Evolutionary conservation across 805 yeast species (phyloP).

Genomic region (Suhomyces prunicola): DNA sequence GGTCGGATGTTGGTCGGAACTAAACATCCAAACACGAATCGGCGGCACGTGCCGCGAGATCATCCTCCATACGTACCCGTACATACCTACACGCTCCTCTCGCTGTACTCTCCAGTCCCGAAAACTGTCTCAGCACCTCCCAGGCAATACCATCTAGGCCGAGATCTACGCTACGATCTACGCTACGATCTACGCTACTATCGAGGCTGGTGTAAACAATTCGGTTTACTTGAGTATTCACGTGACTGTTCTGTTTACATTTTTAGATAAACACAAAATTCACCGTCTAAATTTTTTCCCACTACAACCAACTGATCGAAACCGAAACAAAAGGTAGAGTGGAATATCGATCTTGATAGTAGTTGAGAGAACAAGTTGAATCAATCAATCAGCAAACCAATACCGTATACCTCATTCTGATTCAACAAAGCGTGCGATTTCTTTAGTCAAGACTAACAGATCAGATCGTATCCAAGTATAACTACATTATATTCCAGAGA

Average conservation of each 20-base stretch:
- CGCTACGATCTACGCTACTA: too few species aligned
- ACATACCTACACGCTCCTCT: not conserved
- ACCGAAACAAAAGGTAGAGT: not conserved
- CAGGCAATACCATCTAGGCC: too few species aligned
- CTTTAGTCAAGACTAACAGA: not conserved
- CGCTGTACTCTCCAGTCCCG: too few species aligned
- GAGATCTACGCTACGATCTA: too few species aligned
- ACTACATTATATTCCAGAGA: not conserved
- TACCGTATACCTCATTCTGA: too few species aligned
- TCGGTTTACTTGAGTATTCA: too few species aligned
- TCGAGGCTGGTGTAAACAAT: too few species aligned
- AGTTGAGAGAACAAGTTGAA: not conserved
- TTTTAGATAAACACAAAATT: constrained; percentile 5
- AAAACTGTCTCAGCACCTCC: too few species aligned
- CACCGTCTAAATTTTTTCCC: constrained; percentile 5
- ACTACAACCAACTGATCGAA: not conserved
- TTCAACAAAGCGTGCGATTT: too few species aligned
- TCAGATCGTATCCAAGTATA: not conserved
- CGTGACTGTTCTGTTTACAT: not conserved
- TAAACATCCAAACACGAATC: not conserved
- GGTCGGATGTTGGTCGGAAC: too few species aligned
- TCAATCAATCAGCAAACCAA: not conserved
- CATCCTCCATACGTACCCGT: not conserved
- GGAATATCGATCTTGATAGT: not conserved
- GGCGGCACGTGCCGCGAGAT: not conserved